Conservation (phyloP, 495 filamentous ascomycete genomes). For the Hypoxylon lienhwacheense region DNA sequence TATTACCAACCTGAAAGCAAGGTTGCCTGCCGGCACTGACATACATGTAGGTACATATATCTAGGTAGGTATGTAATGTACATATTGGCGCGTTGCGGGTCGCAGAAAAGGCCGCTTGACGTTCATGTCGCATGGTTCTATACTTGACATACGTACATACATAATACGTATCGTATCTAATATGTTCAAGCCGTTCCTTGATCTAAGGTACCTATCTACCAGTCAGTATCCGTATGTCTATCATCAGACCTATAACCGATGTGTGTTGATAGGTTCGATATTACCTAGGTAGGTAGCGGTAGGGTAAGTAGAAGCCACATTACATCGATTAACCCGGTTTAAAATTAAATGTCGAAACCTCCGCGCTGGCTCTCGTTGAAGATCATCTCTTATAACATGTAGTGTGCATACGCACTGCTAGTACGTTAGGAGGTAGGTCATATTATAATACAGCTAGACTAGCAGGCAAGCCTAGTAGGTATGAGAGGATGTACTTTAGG, state of each 20-base stretch:
- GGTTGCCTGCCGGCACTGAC: constrained; percentile 13
- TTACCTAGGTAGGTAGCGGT: too few relatives aligned
- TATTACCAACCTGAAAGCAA: constrained; percentile 9
- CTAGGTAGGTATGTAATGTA: not conserved
- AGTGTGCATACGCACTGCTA: too few relatives aligned
- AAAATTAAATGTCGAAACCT: not conserved
- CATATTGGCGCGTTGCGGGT: not conserved
- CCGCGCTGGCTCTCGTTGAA: not conserved
- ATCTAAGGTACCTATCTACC: too few relatives aligned
- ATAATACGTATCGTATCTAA: too few relatives aligned
- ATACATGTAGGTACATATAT: constrained; percentile 3
- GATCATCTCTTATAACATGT: not conserved
- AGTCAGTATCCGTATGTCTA: too few relatives aligned
- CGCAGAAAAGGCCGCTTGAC: constrained; percentile 26
- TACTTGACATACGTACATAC: not conserved
- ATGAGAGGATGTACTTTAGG: too few relatives aligned
- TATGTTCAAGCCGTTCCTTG: too few relatives aligned
- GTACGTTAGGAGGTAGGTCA: too few relatives aligned
- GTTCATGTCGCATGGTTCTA: constrained; percentile 15
- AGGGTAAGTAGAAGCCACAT: too few relatives aligned
- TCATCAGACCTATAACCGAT: not conserved
- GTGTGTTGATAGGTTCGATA: not conserved
- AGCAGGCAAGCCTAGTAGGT: too few relatives aligned
- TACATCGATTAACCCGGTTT: not conserved
- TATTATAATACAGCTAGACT: too few relatives aligned